Base-by-base conservation (phyloP, 1,284 basidiomycete species). In the Irpex sp. region DNA sequence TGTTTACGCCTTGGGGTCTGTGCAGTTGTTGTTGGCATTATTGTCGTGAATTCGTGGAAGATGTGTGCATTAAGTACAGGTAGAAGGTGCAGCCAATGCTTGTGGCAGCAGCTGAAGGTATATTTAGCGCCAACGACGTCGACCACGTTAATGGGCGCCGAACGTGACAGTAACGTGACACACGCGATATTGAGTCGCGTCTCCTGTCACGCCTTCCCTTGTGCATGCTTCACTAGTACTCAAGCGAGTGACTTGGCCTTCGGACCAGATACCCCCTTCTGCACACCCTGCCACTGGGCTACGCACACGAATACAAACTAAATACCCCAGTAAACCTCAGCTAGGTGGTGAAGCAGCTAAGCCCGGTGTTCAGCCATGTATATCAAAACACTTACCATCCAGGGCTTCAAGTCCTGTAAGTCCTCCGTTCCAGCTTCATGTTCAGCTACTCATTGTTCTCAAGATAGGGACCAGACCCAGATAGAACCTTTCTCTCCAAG, bases 331-430 rank as follows among this genome's bases (percentile, higher is more conserved):
- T 14, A 12, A 16, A 7, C 39, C 39, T 45, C 2, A 12, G n/a
- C 39, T 4, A 12, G 12, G 39, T 2, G 14, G 23, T 12, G 54
- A 9, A 7, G 4, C 2, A 28, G 16, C 18, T 3, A 12, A 18
- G n/a, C 33, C 28, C 14, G 4, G 33, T 18, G 28, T 23, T 18
- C n/a, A 7, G 62, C 48, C 56, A 90, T 91, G 91, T 87, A 88
- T 71, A 95, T 95, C 77, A 94, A 96, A 75, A 95, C 93, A 7
- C 80, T 96, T 45, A 96, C 94, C 1, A 93, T 98, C 64, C 93
- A 95, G 71, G 96, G 96, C 65, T 98, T 98, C 86, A 98, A 98
- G 78, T 96, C 94, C 35, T 98, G 96, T 87, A 70, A 68, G 82
- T 68, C 51, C n/a, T 39, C 10, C 39, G 47, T 12, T 16, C 35